Conservation (phyloP, 1,284 basidiomycete species). For the Cystobasidium slooffiae region DNA sequence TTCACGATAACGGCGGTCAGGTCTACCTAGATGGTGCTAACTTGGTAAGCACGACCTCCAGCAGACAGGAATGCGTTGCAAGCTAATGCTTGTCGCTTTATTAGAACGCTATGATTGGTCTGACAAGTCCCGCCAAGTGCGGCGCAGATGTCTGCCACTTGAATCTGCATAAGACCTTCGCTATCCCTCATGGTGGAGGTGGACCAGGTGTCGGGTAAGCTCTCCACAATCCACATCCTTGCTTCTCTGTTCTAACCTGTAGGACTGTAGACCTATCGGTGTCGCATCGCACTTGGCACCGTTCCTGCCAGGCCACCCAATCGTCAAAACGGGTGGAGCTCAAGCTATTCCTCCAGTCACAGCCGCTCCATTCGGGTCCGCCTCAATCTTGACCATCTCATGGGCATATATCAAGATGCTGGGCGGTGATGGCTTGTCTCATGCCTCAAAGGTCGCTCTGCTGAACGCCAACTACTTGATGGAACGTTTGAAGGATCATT, state of each 20-base stretch:
- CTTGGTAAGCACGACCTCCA: neutral
- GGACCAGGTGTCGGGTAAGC: constrained; percentile 87
- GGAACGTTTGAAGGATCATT: constrained; percentile 78
- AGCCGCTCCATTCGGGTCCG: constrained; percentile 90
- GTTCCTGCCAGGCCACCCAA: constrained; percentile 91
- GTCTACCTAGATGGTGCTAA: constrained; percentile 86
- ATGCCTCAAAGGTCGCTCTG: constrained; percentile 83
- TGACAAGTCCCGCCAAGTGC: constrained; percentile 93
- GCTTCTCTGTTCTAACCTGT: neutral
- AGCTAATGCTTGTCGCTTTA: neutral
- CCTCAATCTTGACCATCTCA: constrained; percentile 93
- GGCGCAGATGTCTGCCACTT: constrained; percentile 97
- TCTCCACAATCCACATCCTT: neutral
- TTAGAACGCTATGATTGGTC: constrained; percentile 85
- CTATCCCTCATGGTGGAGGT: constrained; percentile 90
- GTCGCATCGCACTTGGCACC: constrained; percentile 90
- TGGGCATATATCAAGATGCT: constrained; percentile 97
- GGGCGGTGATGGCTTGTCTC: constrained; percentile 81
- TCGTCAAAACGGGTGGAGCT: constrained; percentile 70
- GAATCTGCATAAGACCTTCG: constrained; percentile 96
- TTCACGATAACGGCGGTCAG: constrained; percentile 93
- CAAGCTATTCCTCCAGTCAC: constrained; percentile 84
- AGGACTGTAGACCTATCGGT: constrained; percentile 78
- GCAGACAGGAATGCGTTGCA: neutral
- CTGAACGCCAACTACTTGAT: constrained; percentile 98